Conservation (phyloP, 306 rosid species). For the Pterocarpus macrocarpus region DNA sequence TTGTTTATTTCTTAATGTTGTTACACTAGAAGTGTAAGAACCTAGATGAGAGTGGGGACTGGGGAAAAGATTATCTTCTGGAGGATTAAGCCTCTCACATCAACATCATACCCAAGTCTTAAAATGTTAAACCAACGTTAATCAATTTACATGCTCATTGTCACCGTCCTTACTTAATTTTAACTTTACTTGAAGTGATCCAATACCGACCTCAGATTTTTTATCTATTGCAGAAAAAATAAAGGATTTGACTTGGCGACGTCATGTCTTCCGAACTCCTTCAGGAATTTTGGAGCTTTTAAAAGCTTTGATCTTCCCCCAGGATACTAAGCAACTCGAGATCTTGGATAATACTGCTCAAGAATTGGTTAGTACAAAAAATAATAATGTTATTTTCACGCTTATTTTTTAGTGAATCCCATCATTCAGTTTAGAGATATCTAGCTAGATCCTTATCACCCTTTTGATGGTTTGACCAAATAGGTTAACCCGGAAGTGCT, state of each 20-base stretch:
- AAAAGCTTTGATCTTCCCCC: slow-evolving; percentile 4
- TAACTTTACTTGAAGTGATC: neutral
- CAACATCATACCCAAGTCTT: too few relatives aligned
- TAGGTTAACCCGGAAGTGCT: slow-evolving; percentile 38
- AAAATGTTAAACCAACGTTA: too few relatives aligned
- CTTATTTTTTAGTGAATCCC: too few relatives aligned
- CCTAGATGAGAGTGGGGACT: too few relatives aligned
- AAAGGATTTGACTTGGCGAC: neutral
- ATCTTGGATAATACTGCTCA: slow-evolving; percentile 46
- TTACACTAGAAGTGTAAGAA: too few relatives aligned
- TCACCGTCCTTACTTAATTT: neutral
- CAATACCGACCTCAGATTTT: neutral
- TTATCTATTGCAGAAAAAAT: neutral
- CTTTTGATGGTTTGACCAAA: neutral
- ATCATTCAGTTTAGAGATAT: too few relatives aligned
- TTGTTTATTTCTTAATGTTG: too few relatives aligned
- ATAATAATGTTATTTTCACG: neutral
- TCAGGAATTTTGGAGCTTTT: slow-evolving; percentile 35
- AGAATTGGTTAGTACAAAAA: slow-evolving; percentile 40
- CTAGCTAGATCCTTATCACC: too few relatives aligned
- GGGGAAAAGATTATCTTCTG: too few relatives aligned
- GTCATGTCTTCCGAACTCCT: neutral
- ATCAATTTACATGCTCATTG: too few relatives aligned
- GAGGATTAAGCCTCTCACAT: too few relatives aligned
- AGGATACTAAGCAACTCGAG: neutral